phyloP scores from a whole-genome alignment of 176 grass and related monocot species.

The Oryza officinalis region DNA sequence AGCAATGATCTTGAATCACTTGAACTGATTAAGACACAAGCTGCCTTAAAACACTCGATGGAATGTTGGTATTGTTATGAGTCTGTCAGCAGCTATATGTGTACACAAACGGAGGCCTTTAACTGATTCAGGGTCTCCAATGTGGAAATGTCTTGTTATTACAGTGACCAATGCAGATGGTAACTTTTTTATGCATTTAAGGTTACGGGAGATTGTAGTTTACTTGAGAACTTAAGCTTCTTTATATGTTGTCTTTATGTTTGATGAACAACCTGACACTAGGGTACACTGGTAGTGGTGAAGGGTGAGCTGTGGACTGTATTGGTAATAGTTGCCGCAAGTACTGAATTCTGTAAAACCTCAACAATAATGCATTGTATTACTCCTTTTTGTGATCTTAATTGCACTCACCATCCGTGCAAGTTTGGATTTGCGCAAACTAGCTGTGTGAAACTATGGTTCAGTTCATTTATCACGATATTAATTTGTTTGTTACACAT shows the following conservation, averaged over 20 bases:
- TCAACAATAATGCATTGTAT: background rate
- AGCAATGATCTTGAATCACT: constrained; percentile 14
- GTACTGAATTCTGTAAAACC: background rate
- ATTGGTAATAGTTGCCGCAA: background rate
- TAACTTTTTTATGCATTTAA: background rate
- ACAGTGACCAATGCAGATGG: background rate
- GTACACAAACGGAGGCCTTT: background rate
- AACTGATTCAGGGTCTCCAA: background rate
- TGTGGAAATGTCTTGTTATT: background rate
- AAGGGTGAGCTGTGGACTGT: background rate
- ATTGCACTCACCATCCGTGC: background rate
- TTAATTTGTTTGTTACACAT: constrained; percentile 18
- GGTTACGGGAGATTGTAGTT: background rate
- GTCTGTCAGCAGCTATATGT: background rate
- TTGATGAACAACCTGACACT: background rate
- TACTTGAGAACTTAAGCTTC: background rate
- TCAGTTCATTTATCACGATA: constrained; percentile 39
- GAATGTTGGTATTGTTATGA: background rate
- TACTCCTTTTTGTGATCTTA: background rate
- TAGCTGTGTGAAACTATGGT: background rate
- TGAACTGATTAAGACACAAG: background rate
- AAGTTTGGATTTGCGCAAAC: background rate
- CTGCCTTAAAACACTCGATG: background rate
- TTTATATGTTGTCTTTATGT: background rate
- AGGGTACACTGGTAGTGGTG: background rate